phyloP scores from a whole-genome alignment of 2,329 filamentous ascomycete species.

The Aspergillus quadrilineatus region DNA sequence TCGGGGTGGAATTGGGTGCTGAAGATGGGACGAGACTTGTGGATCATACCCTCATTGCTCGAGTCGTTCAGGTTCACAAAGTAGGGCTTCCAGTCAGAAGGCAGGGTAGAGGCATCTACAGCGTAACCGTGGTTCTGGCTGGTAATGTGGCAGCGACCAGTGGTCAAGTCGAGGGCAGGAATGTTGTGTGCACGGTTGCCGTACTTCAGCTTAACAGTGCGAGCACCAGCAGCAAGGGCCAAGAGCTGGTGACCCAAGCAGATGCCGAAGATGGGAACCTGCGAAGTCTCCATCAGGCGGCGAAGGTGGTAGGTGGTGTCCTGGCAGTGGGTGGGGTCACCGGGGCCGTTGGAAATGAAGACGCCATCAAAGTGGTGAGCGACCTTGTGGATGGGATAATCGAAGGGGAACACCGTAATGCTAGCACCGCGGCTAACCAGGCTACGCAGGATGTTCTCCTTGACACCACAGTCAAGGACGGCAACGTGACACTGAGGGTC shows the following conservation, averaged over 20 bases:
- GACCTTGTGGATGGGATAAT: conserved; percentile 98
- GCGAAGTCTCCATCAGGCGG: conserved; percentile 85
- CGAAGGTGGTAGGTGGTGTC: conserved; percentile 89
- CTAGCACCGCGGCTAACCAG: conserved; percentile 88
- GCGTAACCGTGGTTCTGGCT: conserved; percentile 98
- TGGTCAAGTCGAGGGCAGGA: conserved; percentile 88
- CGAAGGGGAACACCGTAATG: conserved; percentile 90
- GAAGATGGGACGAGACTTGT: conserved; percentile 95
- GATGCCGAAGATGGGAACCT: conserved; percentile 94
- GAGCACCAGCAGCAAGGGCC: conserved; percentile 81
- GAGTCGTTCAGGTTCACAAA: conserved; percentile 98
- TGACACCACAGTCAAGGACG: conserved; percentile 95
- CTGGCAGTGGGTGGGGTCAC: conserved; percentile 95
- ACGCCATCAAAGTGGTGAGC: conserved; percentile 97
- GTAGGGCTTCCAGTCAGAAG: conserved; percentile 91
- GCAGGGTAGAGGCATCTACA: conserved; percentile 79
- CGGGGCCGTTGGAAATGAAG: conserved; percentile 98
- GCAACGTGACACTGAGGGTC: conserved; percentile 86
- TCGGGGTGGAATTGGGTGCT: conserved; percentile 98
- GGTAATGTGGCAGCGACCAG: conserved; percentile 96
- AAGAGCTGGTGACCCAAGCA: conserved; percentile 96
- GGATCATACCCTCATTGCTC: conserved; percentile 96
- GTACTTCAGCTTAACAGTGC: conserved; percentile 97
- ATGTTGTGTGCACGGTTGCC: conserved; percentile 99
- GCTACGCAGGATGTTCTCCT: conserved; percentile 98